Conservation (phyloP, 495 filamentous ascomycete species). For the Delitschia confertaspora region DNA sequence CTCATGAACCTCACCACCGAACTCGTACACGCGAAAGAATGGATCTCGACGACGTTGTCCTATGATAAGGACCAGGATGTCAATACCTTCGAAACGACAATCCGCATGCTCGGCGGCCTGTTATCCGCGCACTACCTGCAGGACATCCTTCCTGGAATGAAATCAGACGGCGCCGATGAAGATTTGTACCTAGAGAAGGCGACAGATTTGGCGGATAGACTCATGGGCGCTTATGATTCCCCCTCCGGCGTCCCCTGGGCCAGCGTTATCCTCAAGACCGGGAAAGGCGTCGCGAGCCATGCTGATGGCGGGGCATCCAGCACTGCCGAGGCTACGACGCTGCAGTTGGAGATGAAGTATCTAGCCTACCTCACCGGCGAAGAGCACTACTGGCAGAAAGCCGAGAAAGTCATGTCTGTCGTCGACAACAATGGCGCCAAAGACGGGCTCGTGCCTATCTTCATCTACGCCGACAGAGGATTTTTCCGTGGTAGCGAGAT, state of each 20-base stretch:
- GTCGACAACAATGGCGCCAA: slow-evolving; percentile 67
- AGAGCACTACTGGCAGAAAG: slow-evolving; percentile 77
- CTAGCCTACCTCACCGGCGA: slow-evolving; percentile 91
- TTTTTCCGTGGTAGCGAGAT: slow-evolving; percentile 76
- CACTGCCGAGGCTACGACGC: slow-evolving; percentile 80
- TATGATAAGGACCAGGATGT: slow-evolving; percentile 93
- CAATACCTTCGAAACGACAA: slow-evolving; percentile 96
- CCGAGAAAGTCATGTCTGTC: slow-evolving; percentile 83
- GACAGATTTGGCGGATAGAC: slow-evolving; percentile 77
- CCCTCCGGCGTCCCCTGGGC: slow-evolving; percentile 79
- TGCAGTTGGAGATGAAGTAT: slow-evolving; percentile 98
- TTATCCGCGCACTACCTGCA: slow-evolving; percentile 93
- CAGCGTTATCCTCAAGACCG: slow-evolving; percentile 75
- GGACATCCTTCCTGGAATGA: slow-evolving; percentile 37
- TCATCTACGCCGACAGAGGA: slow-evolving; percentile 69
- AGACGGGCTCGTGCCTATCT: slow-evolving; percentile 87
- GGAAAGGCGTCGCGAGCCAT: slow-evolving; percentile 66
- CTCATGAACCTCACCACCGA: slow-evolving; percentile 93
- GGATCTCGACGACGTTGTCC: slow-evolving; percentile 72
- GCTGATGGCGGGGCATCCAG: slow-evolving; percentile 83
- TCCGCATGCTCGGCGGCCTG: slow-evolving; percentile 92
- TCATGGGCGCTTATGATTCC: slow-evolving; percentile 82
- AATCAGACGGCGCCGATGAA: slow-evolving; percentile 53
- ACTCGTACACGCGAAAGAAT: slow-evolving; percentile 76
- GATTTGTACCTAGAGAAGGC: slow-evolving; percentile 96